Evolutionary conservation across 345 rosid genomes (phyloP).

Genomic region (Nasturtium officinale): DNA sequence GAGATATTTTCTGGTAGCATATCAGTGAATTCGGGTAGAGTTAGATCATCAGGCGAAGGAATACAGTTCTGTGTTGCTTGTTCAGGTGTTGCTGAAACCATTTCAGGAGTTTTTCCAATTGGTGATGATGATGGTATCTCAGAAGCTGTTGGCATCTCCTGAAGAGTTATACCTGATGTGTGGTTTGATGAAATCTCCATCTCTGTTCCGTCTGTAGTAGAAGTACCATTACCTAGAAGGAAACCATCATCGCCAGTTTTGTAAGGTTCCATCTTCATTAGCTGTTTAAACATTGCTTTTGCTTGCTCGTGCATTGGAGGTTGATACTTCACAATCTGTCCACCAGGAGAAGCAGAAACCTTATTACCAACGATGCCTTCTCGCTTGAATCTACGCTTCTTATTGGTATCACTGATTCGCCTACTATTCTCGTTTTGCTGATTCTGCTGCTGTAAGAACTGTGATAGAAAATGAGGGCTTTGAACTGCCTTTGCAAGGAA

Average conservation of each 20-base stretch:
- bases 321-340: slow-evolving; percentile 90
- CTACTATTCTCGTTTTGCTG: slow-evolving; percentile 85
- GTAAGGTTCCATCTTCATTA: slow-evolving; percentile 63
- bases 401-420: slow-evolving; percentile 74
- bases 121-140: slow-evolving; percentile 53
- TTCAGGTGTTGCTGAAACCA: slow-evolving; percentile 47
- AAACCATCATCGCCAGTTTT: slow-evolving; percentile 52
- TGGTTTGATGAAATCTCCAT: slow-evolving; percentile 52
- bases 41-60: slow-evolving; percentile 53
- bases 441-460: slow-evolving; percentile 90
- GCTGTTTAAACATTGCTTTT: slow-evolving; percentile 67
- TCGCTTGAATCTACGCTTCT: slow-evolving; percentile 83
- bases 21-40: slow-evolving; percentile 54
- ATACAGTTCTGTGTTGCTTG: slow-evolving; percentile 42
- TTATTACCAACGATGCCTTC: slow-evolving; percentile 64
- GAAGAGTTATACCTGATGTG: slow-evolving; percentile 72
- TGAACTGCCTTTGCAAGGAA: slow-evolving; percentile 95
- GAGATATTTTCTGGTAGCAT: slow-evolving; percentile 53
- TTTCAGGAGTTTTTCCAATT: slow-evolving; percentile 46
- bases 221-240: slow-evolving; percentile 51
- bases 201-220: slow-evolving; percentile 53
- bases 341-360: slow-evolving; percentile 56
- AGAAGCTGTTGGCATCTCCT: slow-evolving; percentile 73
- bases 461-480: slow-evolving; percentile 91
- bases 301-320: slow-evolving; percentile 79